Base-by-base conservation (phyloP, 345 rosid species). In the Cardamine resedifolia region DNA sequence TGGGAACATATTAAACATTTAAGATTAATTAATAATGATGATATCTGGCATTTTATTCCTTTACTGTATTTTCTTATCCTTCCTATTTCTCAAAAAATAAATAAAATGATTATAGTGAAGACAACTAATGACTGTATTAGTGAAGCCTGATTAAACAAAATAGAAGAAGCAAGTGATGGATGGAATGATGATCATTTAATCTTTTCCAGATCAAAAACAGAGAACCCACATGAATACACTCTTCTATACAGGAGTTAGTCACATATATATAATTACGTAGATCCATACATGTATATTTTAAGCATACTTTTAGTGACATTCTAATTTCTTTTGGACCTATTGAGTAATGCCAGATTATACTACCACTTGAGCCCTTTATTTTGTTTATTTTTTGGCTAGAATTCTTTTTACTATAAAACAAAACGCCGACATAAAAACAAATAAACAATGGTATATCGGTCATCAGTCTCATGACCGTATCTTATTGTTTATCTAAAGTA, bases 401-500 rank as follows among this genome's bases (percentile, higher is more conserved):
- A 21, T 70, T 45, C 57, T 68, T 70, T 64, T 55, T 34, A 20
- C 10, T 76, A 76, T 36, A 70, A 64, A 36, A 64, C 65, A 76
- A 69, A 64, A 76, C 79, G 79, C 79, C 79, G 79, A 76, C 79
- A 69, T 27, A 55, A 45, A 47, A 56, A 76, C 61, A 70, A 47
- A 47, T 34, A 47, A 64, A 76, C 66, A 76, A 56, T 70, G n/a
- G n/a, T n/a, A n/a, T 66, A 76, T 47, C 75, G 62, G 75, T 76
- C 75, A 56, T 69, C 59, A 55, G 70, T 9, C 43, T 75, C 74
- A 62, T 63, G 65, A 63, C 75, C 55, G 58, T 76, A 75, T 70
- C 75, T 56, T 47, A 57, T 76, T 70, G 66, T 63, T 76, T 64
- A 57, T 76, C 47, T 43, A 70, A 76, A 70, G 76, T 64, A 63